These are phyloP conservation scores for Collybia sordida DNA, from an alignment of 768 basidiomycete species.

Conservation along the genomic window DNA sequence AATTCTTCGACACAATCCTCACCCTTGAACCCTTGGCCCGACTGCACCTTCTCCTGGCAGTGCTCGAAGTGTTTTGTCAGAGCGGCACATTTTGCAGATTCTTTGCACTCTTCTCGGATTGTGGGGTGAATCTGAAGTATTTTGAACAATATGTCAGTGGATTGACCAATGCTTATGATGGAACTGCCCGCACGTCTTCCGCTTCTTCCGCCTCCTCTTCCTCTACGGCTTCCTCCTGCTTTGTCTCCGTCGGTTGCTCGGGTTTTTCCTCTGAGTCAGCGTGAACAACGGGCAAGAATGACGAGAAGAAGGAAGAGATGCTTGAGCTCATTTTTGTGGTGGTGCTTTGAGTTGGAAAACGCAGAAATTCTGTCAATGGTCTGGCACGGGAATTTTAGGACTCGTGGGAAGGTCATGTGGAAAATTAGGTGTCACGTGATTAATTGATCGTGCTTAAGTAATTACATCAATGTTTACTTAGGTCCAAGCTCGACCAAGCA, in stretches of 20 bases:
- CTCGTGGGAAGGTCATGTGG: neutral
- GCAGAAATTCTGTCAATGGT: conserved; percentile 6
- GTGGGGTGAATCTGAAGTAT: conserved; percentile 57
- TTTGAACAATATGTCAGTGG: neutral
- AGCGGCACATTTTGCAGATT: conserved; percentile 61
- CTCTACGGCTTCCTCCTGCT: conserved; percentile 33
- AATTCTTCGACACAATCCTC: conserved; percentile 94
- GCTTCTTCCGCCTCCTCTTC: conserved; percentile 61
- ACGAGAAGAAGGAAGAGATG: conserved; percentile 45
- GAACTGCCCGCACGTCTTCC: conserved; percentile 67
- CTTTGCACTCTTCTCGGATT: conserved; percentile 76
- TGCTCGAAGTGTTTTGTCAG: conserved; percentile 84
- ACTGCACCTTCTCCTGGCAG: conserved; percentile 84
- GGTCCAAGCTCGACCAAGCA: no score
- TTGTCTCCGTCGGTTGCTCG: conserved; percentile 60
- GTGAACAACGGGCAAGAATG: conserved; percentile 42
- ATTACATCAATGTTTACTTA: no score
- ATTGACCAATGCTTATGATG: neutral
- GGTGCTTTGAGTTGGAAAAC: conserved; percentile 5
- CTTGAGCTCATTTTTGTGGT: conserved; percentile 34
- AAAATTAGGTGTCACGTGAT: no score
- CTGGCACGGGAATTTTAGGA: neutral
- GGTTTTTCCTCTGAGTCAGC: conserved; percentile 43
- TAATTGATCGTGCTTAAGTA: neutral
- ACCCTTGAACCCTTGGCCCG: conserved; percentile 81